phyloP scores from a whole-genome alignment of 1,284 basidiomycete species.

The Thelephora terrestris region DNA sequence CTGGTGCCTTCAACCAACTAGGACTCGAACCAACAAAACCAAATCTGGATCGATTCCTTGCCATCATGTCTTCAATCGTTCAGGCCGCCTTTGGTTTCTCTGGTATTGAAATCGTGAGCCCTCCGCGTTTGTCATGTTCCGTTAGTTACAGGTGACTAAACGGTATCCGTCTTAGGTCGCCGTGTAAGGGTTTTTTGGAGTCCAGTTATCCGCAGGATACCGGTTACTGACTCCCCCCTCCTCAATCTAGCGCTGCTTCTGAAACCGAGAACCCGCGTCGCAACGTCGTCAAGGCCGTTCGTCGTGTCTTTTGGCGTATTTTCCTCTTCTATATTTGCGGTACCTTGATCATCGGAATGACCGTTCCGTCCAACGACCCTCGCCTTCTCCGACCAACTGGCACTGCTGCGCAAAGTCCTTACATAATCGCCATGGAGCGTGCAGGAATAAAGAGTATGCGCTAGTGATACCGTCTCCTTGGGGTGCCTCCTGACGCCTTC shows the following conservation, averaged over 20 bases:
- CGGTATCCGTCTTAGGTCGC: slow-evolving; percentile 31
- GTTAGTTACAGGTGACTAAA: neutral
- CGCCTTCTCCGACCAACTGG: slow-evolving; percentile 37
- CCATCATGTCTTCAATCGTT: slow-evolving; percentile 56
- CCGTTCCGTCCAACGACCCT: slow-evolving; percentile 56
- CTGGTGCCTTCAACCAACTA: slow-evolving; percentile 47
- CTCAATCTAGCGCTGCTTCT: slow-evolving; percentile 38
- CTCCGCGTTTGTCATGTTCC: slow-evolving; percentile 10
- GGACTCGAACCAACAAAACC: slow-evolving; percentile 33
- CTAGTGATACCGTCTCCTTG: slow-evolving; percentile 13
- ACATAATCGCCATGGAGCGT: slow-evolving; percentile 64
- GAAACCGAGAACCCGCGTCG: slow-evolving; percentile 57
- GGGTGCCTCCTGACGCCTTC: slow-evolving; percentile 34
- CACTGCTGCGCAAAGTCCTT: slow-evolving; percentile 50
- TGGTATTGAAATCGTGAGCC: slow-evolving; percentile 80
- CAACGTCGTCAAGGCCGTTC: slow-evolving; percentile 63
- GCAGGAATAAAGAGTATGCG: slow-evolving; percentile 46
- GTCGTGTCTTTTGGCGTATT: slow-evolving; percentile 63
- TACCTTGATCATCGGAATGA: slow-evolving; percentile 52
- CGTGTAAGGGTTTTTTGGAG: slow-evolving; percentile 21
- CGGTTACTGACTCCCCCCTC: slow-evolving; percentile 21
- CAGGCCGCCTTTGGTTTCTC: slow-evolving; percentile 81
- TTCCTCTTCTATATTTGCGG: slow-evolving; percentile 53
- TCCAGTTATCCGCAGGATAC: slow-evolving; percentile 15
- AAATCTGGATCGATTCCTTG: slow-evolving; percentile 53